Base-by-base conservation (phyloP, 768 basidiomycete species). In the Chalciporus piperatus region DNA sequence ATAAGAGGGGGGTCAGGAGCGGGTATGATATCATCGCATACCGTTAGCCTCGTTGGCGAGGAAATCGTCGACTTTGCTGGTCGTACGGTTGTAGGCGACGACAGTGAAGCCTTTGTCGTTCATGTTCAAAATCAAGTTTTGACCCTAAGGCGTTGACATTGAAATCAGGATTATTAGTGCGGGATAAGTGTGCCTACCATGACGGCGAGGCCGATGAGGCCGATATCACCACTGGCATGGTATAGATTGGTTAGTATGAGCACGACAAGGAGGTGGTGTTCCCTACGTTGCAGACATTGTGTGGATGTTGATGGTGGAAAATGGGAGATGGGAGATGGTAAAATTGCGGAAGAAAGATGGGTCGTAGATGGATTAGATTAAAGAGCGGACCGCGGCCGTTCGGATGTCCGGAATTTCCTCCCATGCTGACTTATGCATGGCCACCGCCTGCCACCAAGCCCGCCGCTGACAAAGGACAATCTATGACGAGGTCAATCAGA, bases 41-140 rank as follows among this genome's bases (percentile, higher is more conserved):
- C 96, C 97, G 81, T 98, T 99, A 59, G 97, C 97, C 75, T 98
- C 92, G 71, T 98, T 93, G 56, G 80, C 86, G 55, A 99, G 84
- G 83, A 99, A 99, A 67, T 80, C 68, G 70, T 98, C 95, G 64
- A 99, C 94, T 73, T 99, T 99, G 75, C 83, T 85, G 56, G 86
- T 89, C 39, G 97, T 98, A 63, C 97, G 89, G 81, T 99, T 99
- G 77, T 89, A 99, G 12, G 92, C 93, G 60, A 93, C 87, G 63
- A 99, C 97, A 58, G 76, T 93, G 78, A 94, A 99, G 47, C 97
- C 97, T 75, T 99, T 99, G 80, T 99, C 97, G 72, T 97, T 97
- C 92, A 97, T 98, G 79, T 98, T 97, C 63, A 98, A 78, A 71
- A 97, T 95, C 68, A 97, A 72, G 71, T 96, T 97, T 84, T 96